phyloP scores from a whole-genome alignment of 1,139 yeast genomes.

The Arxiozyma slooffiae region DNA sequence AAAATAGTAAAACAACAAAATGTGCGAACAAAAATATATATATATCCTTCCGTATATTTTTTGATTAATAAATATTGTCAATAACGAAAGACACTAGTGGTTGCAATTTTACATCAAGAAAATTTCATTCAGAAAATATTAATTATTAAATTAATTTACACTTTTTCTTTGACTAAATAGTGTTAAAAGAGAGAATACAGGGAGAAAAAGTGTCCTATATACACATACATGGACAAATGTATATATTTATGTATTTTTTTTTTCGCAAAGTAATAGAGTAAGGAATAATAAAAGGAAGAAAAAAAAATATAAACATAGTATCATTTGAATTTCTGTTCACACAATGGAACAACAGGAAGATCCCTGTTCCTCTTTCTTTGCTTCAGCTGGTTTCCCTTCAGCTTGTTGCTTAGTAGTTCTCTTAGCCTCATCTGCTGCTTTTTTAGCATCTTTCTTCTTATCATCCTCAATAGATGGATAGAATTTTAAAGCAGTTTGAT shows the following conservation, averaged over 20 bases:
- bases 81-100: background rate
- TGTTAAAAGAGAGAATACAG: background rate
- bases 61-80: background rate
- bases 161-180: background rate
- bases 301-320: background rate
- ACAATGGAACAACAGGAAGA: conserved; percentile 22
- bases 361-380: conserved; percentile 12
- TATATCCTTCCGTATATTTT: background rate
- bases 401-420: conserved; percentile 4
- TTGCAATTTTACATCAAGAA: too few species aligned
- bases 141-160: too few species aligned
- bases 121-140: background rate
- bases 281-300: background rate
- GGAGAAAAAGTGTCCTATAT: background rate
- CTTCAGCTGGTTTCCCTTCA: conserved; percentile 6
- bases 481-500: conserved; percentile 33
- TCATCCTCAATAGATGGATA: conserved; percentile 6
- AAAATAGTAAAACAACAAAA: background rate
- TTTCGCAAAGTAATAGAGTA: background rate
- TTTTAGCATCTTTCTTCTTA: conserved; percentile 2
- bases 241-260: too few species aligned
- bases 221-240: background rate
- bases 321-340: conserved; percentile 4
- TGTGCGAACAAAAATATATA: background rate
- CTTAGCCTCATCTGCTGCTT: background rate